Evolutionary conservation across 345 rosid species (phyloP), one percentile per base, ranked within the genome.

Genomic region (Barbarea vulgaris): DNA sequence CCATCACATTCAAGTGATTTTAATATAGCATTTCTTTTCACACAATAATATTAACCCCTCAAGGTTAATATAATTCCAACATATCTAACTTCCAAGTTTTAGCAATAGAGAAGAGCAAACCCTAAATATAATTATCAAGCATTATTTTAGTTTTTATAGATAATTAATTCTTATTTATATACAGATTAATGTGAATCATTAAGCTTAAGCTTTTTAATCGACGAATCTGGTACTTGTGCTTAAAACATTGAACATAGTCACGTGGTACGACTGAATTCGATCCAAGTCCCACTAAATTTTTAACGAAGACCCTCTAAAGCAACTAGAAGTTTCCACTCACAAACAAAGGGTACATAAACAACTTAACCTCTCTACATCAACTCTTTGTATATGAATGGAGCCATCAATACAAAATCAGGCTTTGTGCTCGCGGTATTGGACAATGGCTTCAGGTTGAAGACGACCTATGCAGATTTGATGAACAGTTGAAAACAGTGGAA

Each of bases 391-490:
- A 57, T 66, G 33, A 65, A 56, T 55, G n/a, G 22, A 1, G 39
- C 27, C 51, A 47, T 28, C 34, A 27, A 8, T 4, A 61, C 25
- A 30, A 30, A 9, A 34, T 70, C 55, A 71, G 19, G 63, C 80
- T 85, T 69, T 92, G 74, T 84, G 86, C 77, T 92, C 96, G 3
- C 84, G 83, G 58, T 92, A 86, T 47, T 87, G 88, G 27, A 92
- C 96, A 18, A 92, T 84, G 68, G 97, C 97, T 47, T 97, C 84
- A 37, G 98, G 99, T 21, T 86, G 87, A 78, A 95, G 97, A 52
- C 55, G 83, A 27, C 96, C 93, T 0, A 25, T 81, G 76, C 90
- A 81, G 69, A 95, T 95, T 74, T 89, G 84, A 15, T 95, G 93
- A 59, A 95, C 98, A 21, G 96, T 86, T 19, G 88, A 81, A 47